phyloP scores from a whole-genome alignment of 192 early-diverging fungal genomes.

The Umbelopsis sp. region DNA sequence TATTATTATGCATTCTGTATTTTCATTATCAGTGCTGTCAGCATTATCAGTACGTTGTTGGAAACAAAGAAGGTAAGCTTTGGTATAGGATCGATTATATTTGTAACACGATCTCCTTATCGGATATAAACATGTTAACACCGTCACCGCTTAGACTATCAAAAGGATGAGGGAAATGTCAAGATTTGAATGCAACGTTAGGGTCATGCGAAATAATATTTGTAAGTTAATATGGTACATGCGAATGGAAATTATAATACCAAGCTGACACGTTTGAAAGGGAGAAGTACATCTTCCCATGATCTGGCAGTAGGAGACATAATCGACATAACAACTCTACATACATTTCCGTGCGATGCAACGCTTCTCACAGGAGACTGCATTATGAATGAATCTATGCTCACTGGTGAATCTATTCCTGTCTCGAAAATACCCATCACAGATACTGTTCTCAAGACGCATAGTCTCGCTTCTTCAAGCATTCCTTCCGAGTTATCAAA shows the following conservation, averaged over 20 bases:
- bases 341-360: conserved; percentile 88
- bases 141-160: conserved; percentile 59
- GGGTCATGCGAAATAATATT: conserved; percentile 65
- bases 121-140: conserved; percentile 38
- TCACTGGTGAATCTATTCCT: conserved; percentile 96
- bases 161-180: conserved; percentile 80
- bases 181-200: conserved; percentile 80
- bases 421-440: conserved; percentile 88
- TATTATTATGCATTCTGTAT: conserved; percentile 95
- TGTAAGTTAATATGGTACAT: conserved; percentile 44
- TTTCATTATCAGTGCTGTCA: conserved; percentile 80
- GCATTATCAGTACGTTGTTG: conserved; percentile 75
- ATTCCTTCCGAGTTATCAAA: conserved; percentile 76
- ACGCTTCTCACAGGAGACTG: conserved; percentile 92
- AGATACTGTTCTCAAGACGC: conserved; percentile 54
- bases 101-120: conserved; percentile 48
- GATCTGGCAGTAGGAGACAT: conserved; percentile 97
- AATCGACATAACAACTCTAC: conserved; percentile 74
- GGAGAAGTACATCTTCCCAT: conserved; percentile 25
- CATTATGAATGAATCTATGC: conserved; percentile 97
- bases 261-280: conserved; percentile 10
- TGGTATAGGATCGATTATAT: not conserved
- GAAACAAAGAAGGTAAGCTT: conserved; percentile 64
- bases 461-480: conserved; percentile 74
- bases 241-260: conserved; percentile 41